Base-by-base conservation (phyloP, 805 yeast species). In the Metschnikowia noctiluminum region DNA sequence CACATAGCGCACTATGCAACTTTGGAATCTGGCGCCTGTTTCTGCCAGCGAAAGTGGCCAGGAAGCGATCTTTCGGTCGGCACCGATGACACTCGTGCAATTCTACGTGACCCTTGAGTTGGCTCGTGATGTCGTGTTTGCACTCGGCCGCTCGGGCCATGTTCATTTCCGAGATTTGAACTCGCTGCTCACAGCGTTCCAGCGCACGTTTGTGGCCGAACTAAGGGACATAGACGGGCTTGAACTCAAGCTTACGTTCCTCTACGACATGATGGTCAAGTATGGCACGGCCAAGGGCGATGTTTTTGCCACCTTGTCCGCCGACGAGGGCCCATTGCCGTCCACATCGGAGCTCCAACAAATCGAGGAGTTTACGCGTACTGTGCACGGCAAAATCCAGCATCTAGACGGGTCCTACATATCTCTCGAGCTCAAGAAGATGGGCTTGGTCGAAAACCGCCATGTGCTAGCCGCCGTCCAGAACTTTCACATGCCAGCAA, bases 111-210 rank as follows among this genome's bases (percentile, higher is more conserved):
- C 79, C 21, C 66, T 67, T 14, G 80, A 76, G 53, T 58, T 73
- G 56, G 76, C 77, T 7, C 51, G 77, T 42, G 77, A 73, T 42
- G 65, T 71, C 48, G 76, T 71, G 15, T 61, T 60, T 40, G 63
- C 64, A 1, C 54, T 74, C 28, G 78, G 78, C 7, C 53, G 59
- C n/a, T 51, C 65, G 15, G 76, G 75, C 27, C 60, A 62, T 28
- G 78, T 73, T 11, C 78, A 73, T 55, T 73, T 73, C 54, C 59
- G 77, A 36, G 78, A 73, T 58, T 75, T 89, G 71, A 76, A 76
- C 55, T 65, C 73, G 26, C 66, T 64, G 46, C 57, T 74, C 43
- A 72, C 77, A 14, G 65, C 75, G 10, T 76, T 76, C 58, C 80
- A 76, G 57, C 56, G 79, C 35, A 71, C 78, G 2, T 76, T 74